These are phyloP conservation scores for Erysimum cheiranthoides DNA, from an alignment of 345 rosid genomes.

Conservation along the genomic window DNA sequence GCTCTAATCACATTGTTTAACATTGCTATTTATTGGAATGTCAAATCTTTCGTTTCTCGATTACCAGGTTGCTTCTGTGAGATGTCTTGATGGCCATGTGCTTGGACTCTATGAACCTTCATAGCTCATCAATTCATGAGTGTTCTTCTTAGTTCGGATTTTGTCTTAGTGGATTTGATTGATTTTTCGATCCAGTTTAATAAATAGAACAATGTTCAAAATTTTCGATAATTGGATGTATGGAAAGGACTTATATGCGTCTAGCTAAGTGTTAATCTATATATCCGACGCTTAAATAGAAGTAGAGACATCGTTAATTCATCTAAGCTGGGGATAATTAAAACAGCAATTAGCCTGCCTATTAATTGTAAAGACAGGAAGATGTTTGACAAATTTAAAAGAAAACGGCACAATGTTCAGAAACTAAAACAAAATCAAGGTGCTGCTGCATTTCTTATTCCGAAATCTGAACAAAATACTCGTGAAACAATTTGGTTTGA, in stretches of 20 bases:
- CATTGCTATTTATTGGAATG: background rate
- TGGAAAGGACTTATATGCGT: too few species aligned
- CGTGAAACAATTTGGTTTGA: constrained; percentile 31
- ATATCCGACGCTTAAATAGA: too few species aligned
- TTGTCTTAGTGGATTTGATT: background rate
- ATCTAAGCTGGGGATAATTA: too few species aligned
- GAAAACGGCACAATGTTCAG: background rate
- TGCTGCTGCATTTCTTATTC: constrained; percentile 33
- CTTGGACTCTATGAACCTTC: constrained; percentile 73
- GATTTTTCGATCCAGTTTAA: too few species aligned
- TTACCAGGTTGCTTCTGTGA: constrained; percentile 80
- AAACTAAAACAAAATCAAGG: constrained; percentile 10
- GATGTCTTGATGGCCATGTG: constrained; percentile 86
- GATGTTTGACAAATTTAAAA: background rate
- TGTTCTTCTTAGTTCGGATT: background rate
- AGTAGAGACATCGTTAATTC: too few species aligned
- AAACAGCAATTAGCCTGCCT: too few species aligned
- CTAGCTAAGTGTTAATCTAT: too few species aligned
- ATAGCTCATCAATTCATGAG: constrained; percentile 15
- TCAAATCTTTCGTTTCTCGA: background rate
- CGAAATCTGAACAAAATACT: constrained; percentile 37
- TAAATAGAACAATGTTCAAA: background rate
- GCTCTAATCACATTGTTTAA: background rate
- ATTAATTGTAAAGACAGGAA: background rate
- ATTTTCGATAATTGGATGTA: background rate